Evolutionary conservation across 1,284 basidiomycete genomes (phyloP).

Genomic region (Somion occarium): DNA sequence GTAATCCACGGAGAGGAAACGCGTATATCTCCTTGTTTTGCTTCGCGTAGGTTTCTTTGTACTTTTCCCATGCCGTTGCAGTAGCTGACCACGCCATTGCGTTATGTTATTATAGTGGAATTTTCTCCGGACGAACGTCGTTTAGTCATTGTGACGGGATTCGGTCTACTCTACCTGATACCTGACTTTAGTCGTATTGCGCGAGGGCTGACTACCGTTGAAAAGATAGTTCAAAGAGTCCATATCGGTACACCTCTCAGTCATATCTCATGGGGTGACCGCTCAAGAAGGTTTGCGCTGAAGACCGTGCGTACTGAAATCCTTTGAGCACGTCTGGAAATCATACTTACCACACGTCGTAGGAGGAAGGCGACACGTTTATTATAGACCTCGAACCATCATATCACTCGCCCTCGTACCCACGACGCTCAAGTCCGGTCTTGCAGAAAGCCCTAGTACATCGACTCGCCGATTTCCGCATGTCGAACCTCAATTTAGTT

Average conservation of each 20-base stretch:
- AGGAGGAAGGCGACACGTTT: not conserved
- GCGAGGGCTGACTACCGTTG: not conserved
- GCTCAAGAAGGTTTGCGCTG: constrained; percentile 1
- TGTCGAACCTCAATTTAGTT: not conserved
- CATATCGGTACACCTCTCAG: not conserved
- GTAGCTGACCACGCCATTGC: too few relatives aligned
- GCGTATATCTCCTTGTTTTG: constrained; percentile 5
- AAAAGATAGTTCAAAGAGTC: not conserved
- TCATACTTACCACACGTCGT: not conserved
- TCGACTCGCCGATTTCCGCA: not conserved
- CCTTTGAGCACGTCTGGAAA: not conserved
- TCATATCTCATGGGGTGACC: not conserved
- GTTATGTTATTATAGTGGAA: too few relatives aligned
- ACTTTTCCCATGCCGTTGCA: not conserved
- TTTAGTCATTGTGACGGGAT: constrained; percentile 17
- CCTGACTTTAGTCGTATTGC: constrained; percentile 23
- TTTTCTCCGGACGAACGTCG: constrained; percentile 23
- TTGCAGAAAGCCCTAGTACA: not conserved
- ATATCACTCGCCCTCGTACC: not conserved
- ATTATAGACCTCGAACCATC: constrained; percentile 1
- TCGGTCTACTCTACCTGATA: constrained; percentile 19
- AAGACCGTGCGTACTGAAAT: not conserved
- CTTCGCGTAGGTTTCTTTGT: constrained; percentile 8
- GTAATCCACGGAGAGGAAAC: not conserved
- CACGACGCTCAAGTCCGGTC: not conserved